Evolutionary conservation across 805 yeast species (phyloP), one percentile per base, ranked within the genome.

Genomic region (Candida railenensis): DNA sequence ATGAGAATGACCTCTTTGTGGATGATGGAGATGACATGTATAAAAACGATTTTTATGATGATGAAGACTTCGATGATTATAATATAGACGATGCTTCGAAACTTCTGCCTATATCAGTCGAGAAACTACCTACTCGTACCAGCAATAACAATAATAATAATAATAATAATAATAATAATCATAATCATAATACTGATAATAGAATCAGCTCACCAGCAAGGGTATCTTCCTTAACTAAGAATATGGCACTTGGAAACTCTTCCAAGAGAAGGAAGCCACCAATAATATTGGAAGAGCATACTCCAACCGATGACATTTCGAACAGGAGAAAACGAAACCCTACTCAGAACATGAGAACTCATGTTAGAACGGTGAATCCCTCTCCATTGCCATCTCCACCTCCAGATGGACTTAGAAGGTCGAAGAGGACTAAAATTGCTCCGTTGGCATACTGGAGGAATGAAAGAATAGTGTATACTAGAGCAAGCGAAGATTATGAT

Each of bases 361-460:
- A 18, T 4, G 19, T 34, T 15, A 7, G 37, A 16, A 36, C 39
- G 4, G 22, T 36, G 4, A 53, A 55, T 30, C 65, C 64, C 2
- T 59, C 68, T 0, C 73, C 73, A 4, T 61, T 69, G 25, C 77
- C 76, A 1, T 68, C 74, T 3, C 76, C 77, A 1, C 75, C 74
- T 4, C 73, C 73, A 4, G 74, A 68, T 46, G 78, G 81, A 0
- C 56, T 79, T 2, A 71, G 96, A 51, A 69, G 87, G 52, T 86
- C 96, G 0, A 71, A 76, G 28, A 73, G 96, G 55, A 77, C 80
- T 0, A 77, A 79, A 50, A 75, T 86, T 4, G 78, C 83, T 3
- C 92, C 96, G 0, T 67, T 89, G 51, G 91, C 89, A 2, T 87
- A 76, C 60, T 89, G 96, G 96, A 79, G 87, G 60, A 87, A 87